Percentiles rank a stretch among this genome's conserved stretches.
Evolutionary conservation across 2,329 filamentous ascomycete species (phyloP).

Genomic region (Lecanosticta acicola): DNA sequence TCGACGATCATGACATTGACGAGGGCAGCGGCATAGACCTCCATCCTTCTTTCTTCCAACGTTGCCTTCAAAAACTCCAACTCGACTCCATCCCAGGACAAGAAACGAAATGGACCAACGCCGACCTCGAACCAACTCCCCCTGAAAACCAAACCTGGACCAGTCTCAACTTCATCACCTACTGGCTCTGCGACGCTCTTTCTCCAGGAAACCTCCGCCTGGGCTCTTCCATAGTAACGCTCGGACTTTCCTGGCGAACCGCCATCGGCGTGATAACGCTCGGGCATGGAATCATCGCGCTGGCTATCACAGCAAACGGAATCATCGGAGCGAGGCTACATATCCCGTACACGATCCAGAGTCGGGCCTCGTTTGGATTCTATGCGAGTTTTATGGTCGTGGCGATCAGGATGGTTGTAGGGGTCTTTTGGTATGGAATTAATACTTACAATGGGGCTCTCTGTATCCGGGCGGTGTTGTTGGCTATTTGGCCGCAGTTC

Average conservation of each 20-base stretch:
- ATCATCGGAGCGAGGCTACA: conserved; percentile 25
- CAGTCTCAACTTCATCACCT: conserved; percentile 18
- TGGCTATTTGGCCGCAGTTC: conserved; percentile 23
- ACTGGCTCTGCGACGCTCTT: conserved; percentile 25
- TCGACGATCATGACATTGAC: not conserved
- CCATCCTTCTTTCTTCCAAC: not conserved
- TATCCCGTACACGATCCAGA: conserved; percentile 27
- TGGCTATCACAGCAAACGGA: conserved; percentile 19
- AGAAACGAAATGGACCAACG: conserved; percentile 10
- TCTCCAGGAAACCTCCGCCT: conserved; percentile 18
- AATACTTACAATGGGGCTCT: conserved; percentile 29
- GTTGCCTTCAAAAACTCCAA: not conserved
- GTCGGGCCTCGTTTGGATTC: conserved; percentile 27
- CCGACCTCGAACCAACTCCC: conserved; percentile 16
- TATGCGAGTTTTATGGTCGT: conserved; percentile 22
- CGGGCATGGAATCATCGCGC: conserved; percentile 17
- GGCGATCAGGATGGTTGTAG: conserved; percentile 32
- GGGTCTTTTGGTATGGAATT: conserved; percentile 35
- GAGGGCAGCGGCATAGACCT: not conserved
- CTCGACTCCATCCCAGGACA: not conserved
- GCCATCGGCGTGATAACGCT: conserved; percentile 20
- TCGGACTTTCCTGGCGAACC: conserved; percentile 19
- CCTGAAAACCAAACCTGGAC: conserved; percentile 13
- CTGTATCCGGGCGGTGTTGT: conserved; percentile 26
- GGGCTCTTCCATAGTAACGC: conserved; percentile 19